Evolutionary conservation across 768 basidiomycete genomes (phyloP), one percentile per base, ranked within the genome.

Genomic region (Suillus fuscotomentosus): DNA sequence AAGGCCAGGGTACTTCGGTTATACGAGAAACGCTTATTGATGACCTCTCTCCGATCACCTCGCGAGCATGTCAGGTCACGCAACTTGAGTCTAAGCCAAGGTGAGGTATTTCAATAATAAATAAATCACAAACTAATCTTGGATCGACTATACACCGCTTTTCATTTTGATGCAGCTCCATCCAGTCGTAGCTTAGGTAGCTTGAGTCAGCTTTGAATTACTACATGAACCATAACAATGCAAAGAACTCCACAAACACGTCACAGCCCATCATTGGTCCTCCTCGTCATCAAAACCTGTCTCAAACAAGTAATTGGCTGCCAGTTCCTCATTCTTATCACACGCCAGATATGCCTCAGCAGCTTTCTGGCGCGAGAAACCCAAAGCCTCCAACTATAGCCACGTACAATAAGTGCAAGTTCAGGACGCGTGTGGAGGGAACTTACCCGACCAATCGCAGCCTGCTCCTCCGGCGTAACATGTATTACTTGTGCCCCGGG

Each of bases 261-360:
- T 56, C 42, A n/a, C 11, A 39, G 42, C 24, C 60, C 24, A 63
- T 63, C 54, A 61, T 22, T 63, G 34, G 8, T 60, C 62, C 22
- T 45, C 24, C 11, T 66, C 60, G 60, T 84, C 88, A 1, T 87
- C 88, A 70, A 87, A 89, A 36, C 81, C 80, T 62, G 78, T 71
- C 69, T 97, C 95, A 67, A 98, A 96, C 70, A 98, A 76, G 70
- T 89, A 97, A 72, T 97, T 97, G 15, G 97, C 97, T 10, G 97
- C 95, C 22, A 96, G 78, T 73, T 98, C 95, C 78, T 99, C 97
- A 72, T 99, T 95, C 84, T 93, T 95, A 75, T 95, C 97, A 76
- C 96, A 98, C 2, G 89, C 92, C 73, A 97, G 86, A 77, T 92
- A 99, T 1, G 97, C 97, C 76, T 98, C 87, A 42, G 96, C 78